These are phyloP conservation scores for Aspergillus japonicus DNA, from an alignment of 2,329 filamentous ascomycete genomes.

Conservation along the genomic window DNA sequence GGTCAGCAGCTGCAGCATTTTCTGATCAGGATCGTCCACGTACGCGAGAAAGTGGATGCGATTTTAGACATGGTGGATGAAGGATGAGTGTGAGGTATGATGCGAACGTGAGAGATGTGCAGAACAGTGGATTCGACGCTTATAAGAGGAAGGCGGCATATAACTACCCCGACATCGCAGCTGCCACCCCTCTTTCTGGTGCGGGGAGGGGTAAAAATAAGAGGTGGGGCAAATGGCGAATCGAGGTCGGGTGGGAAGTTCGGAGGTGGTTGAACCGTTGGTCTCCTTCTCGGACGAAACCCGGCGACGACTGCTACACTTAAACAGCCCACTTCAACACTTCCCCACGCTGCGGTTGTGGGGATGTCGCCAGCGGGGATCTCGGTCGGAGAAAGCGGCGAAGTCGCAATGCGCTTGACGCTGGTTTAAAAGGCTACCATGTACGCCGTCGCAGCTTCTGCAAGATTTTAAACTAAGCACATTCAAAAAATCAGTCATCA, in stretches of 20 bases:
- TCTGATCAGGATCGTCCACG: slow-evolving; percentile 1
- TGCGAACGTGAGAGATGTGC: background rate
- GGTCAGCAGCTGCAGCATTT: slow-evolving; percentile 2
- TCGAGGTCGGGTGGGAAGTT: background rate
- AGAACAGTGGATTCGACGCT: background rate
- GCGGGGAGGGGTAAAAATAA: slow-evolving; percentile 1
- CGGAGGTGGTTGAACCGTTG: too few species aligned
- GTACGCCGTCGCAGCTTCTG: background rate
- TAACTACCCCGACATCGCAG: slow-evolving; percentile 24
- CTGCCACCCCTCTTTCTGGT: slow-evolving; percentile 1
- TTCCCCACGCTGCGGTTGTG: slow-evolving; percentile 17
- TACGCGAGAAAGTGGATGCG: slow-evolving; percentile 40
- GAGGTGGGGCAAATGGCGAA: background rate
- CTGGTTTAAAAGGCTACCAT: slow-evolving; percentile 1
- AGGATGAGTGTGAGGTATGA: background rate
- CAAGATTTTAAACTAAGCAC: background rate
- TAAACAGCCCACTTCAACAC: slow-evolving; percentile 5
- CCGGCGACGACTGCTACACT: slow-evolving; percentile 1
- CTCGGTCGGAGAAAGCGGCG: slow-evolving; percentile 3
- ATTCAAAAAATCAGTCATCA: slow-evolving; percentile 8
- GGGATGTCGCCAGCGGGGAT: slow-evolving; percentile 17
- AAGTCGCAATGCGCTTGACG: slow-evolving; percentile 2
- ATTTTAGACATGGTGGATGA: slow-evolving; percentile 33
- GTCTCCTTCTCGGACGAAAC: slow-evolving; percentile 9
- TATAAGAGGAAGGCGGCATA: slow-evolving; percentile 18